Conservation (phyloP, 345 rosid species). For the Isatis tinctoria region DNA sequence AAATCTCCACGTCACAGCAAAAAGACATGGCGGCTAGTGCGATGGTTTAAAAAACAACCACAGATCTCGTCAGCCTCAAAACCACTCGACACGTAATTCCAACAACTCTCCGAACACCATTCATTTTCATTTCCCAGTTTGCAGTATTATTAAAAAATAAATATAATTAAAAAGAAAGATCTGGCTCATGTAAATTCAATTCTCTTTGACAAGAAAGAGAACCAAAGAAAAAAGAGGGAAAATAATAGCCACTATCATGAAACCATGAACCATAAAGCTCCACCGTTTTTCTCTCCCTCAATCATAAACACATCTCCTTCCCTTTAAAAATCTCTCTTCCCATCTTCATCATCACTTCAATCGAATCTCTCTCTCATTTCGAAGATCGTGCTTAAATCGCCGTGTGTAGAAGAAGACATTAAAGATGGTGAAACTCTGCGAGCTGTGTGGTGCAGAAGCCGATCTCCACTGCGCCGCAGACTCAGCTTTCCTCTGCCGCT, state of each 20-base stretch:
- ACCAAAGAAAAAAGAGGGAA: neutral
- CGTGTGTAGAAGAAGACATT: neutral
- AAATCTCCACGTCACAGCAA: constrained; percentile 25
- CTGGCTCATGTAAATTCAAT: neutral
- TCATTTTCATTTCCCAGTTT: constrained; percentile 19
- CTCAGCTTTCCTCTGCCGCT: constrained; percentile 33
- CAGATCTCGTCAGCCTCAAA: constrained; percentile 11
- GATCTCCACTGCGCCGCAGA: constrained; percentile 32
- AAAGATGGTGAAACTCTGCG: constrained; percentile 19
- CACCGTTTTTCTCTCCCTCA: constrained; percentile 7
- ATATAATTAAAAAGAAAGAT: neutral
- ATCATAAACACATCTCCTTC: neutral
- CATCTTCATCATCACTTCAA: neutral
- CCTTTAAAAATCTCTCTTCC: constrained; percentile 1
- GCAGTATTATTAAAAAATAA: neutral
- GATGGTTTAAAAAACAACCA: constrained; percentile 9
- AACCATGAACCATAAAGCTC: constrained; percentile 17
- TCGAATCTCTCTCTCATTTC: neutral
- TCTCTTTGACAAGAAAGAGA: neutral
- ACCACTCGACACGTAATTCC: constrained; percentile 15
- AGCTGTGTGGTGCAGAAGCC: constrained; percentile 23
- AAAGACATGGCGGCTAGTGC: neutral
- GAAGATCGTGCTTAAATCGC: neutral
- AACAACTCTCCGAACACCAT: constrained; percentile 1
- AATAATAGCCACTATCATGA: constrained; percentile 12